Base-by-base conservation (phyloP, 2,329 filamentous ascomycete genomes). In the Colletotrichum tabaci region DNA sequence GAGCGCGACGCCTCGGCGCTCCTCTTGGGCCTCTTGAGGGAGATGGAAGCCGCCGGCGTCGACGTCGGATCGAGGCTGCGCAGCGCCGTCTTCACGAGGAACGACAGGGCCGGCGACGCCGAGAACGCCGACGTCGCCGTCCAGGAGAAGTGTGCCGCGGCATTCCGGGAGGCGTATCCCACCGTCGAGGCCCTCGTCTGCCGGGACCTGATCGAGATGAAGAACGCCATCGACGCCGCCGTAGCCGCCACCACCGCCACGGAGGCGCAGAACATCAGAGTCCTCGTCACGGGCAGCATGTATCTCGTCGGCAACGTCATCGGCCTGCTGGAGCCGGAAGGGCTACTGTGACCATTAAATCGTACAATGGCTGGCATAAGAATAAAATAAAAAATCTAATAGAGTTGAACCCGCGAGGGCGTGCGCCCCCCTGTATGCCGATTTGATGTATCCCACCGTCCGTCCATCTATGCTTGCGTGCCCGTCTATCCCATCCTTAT, bases 51-150 rank as follows among this genome's bases (percentile, higher is more conserved):
- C 2, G 16, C 40, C 18, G 70, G 66, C 26, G 56, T 64, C 0
- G 66, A 70, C 8, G 16, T 52, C 16, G 15, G 74, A 12, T 74
- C 80, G 0, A 76, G 82, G 0, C 96, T 97, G 78, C 90, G 91
- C 23, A 90, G 94, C 77, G 93, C 90, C 61, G 86, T 97, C 61
- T 97, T 97, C 83, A 72, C 70, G 7, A 55, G 70, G 15, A 72
- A 72, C 60, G 70, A 72, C 12, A 61, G 49, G 60, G 18, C 7
- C 23, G 50, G 2, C 3, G 4, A 56, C 8, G 52, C 40, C 74
- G 86, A 84, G 12, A 85, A 86, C 30, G 83, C 89, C 55, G 84
- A 85, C 52, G 81, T 90, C 75, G 85, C 84, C 0, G 83, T 86
- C 3, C 88, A 90, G 78, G 82, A 80, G 10, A 82, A 79, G 40